Evolutionary conservation across 768 basidiomycete genomes (phyloP), one percentile per base, ranked within the genome.

Genomic region (Vararia minispora): DNA sequence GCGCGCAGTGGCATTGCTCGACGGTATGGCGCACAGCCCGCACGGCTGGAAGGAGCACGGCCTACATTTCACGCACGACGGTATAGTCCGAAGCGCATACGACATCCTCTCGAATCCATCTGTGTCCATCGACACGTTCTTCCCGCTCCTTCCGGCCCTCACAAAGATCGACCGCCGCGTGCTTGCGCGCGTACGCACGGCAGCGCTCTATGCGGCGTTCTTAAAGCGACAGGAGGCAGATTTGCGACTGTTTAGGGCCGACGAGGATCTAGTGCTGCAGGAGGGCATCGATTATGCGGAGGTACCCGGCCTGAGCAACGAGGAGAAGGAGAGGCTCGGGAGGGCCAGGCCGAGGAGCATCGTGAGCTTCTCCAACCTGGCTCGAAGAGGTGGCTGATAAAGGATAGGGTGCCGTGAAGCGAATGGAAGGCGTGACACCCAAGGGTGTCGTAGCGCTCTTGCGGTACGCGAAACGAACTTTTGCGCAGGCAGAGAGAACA

Each of bases 371-470:
- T 14, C 32, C 14, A 24, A 10, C 17, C 39, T 7, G n/a, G 6
- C 14, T n/a, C 29, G 31, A 26, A 27, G 28, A 37, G 14, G 26
- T 32, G 17, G 14, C 20, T 28, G 10, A 40, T 24, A 27, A 20
- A 25, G 24, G 10, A 24, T 39, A 90, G 88, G 89, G 89, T n/a
- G 82, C 83, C 3, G 90, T 84, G 12, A 90, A 89, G 56, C 66
- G 89, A 20, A 89, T 92, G 76, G 89, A 92, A 53, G 90, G 90
- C 6, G 86, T 92, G 73, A 94, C 90, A 3, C 89, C 89, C 2
- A 69, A 78, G 0, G 74, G 76, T 1, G 61, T 83, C n/a, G 65
- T 88, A 10, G 65, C 66, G 28, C 54, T 92, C 18, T 61, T 91
- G 45, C 72, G 69, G 48, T 69, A 85, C 52, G 76, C 83, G 34